Evolutionary conservation across 83 land plant species (phyloP), one percentile per base, ranked within the genome.

Genomic region (Picea mariana): DNA sequence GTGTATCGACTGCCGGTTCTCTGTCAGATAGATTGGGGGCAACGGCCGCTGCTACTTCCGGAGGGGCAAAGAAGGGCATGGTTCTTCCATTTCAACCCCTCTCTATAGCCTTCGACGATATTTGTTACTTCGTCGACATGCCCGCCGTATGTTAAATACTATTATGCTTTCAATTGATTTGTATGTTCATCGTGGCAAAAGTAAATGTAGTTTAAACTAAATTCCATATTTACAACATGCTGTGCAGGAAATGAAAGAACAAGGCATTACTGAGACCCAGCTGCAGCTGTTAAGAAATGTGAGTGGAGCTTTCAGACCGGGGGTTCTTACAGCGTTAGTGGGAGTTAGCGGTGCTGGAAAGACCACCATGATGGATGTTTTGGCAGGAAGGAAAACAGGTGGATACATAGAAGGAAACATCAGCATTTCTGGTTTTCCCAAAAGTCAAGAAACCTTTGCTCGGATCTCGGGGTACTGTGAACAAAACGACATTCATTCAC

Each of bases 261-360:
- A 85, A 55, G 91, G 91, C 64, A 82, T 81, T 13, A 9, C 27
- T 27, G 91, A 87, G 15, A 85, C 82, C 44, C 75, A 58, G 63
- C 80, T 90, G 76, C 85, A 75, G 63, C 90, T 90, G 55, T 75
- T 90, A 42, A 86, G 82, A 47, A 87, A 83, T 69, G 83, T 91
- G 13, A 91, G 88, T 78, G 93, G 93, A n/a, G 13, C 86, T 80
- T 91, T 91, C 84, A 84, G 83, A 67, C 93, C 89, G 1, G 93
- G 93, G 16, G 86, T 91, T 34, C 81, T 91, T 2, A 88, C 92
- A 61, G 86, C 89, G 12, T 59, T 89, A 49, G 79, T 89, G 87
- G 91, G 91, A 64, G 91, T 89, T n/a, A 91, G 89, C 78, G 93
- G 93, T 62, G 91, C 89, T 83, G 89, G 93, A 18, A 91, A 91